These are phyloP conservation scores for Vanderwaltozyma polyspora DNA, from an alignment of 805 yeast species.

Conservation along the genomic window DNA sequence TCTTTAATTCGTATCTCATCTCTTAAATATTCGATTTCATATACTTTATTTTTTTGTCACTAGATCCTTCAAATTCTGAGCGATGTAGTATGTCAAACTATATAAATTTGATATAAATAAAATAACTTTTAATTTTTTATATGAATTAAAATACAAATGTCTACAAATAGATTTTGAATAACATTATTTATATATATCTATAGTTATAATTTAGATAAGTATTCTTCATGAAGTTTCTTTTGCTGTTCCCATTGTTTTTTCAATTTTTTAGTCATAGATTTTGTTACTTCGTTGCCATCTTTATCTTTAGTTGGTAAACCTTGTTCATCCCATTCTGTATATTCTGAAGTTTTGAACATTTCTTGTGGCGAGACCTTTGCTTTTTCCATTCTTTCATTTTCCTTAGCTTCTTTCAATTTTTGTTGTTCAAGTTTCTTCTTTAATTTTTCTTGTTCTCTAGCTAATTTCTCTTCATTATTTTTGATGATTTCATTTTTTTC, in stretches of 20 bases:
- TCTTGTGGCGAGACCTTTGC: constrained; percentile 61
- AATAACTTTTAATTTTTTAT: too few species aligned
- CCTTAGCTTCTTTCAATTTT: constrained; percentile 49
- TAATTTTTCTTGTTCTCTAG: constrained; percentile 33
- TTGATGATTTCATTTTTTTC: constrained; percentile 57
- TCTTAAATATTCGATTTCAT: too few species aligned
- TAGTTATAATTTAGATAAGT: constrained; percentile 18
- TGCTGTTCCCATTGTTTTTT: constrained; percentile 69
- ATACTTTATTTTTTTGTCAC: too few species aligned
- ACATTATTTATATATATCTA: not conserved
- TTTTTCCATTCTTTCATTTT: constrained; percentile 49
- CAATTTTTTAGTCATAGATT: constrained; percentile 77
- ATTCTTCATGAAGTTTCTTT: constrained; percentile 70
- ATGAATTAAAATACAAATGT: too few species aligned
- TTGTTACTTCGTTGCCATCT: constrained; percentile 74
- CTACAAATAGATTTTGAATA: too few species aligned
- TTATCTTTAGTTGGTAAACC: constrained; percentile 74
- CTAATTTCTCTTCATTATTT: constrained; percentile 45
- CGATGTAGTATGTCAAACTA: too few species aligned
- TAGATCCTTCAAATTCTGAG: too few species aligned
- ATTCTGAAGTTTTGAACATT: constrained; percentile 56
- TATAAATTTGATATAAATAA: too few species aligned
- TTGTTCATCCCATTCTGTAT: constrained; percentile 68
- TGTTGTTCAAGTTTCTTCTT: constrained; percentile 38
- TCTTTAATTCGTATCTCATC: too few species aligned